These are phyloP conservation scores for Moesziomyces parantarcticus DNA, from an alignment of 1,284 basidiomycete genomes.

Conservation along the genomic window DNA sequence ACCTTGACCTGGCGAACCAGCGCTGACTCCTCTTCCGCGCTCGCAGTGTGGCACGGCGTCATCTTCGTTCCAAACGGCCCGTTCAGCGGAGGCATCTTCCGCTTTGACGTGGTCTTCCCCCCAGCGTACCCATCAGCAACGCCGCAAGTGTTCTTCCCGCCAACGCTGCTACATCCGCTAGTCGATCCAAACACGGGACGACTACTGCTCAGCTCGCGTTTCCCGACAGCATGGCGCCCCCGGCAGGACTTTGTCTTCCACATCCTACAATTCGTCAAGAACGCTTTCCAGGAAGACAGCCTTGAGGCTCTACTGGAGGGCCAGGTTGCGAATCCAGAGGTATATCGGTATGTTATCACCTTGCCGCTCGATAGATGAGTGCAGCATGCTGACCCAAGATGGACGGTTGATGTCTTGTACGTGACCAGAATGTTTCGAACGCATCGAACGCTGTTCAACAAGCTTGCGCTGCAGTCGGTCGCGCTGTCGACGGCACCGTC, in stretches of 20 bases:
- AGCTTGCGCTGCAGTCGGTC: slow-evolving; percentile 53
- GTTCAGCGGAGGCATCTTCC: slow-evolving; percentile 52
- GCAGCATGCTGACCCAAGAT: too few species aligned
- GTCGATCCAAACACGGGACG: slow-evolving; percentile 49
- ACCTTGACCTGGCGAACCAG: not conserved
- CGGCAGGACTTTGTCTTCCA: slow-evolving; percentile 38
- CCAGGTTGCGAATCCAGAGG: slow-evolving; percentile 39
- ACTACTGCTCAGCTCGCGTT: slow-evolving; percentile 27
- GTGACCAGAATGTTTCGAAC: slow-evolving; percentile 29
- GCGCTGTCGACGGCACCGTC: slow-evolving; percentile 43
- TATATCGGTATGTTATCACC: slow-evolving; percentile 17
- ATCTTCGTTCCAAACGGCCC: slow-evolving; percentile 50
- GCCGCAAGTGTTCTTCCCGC: slow-evolving; percentile 51
- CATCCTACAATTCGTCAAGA: slow-evolving; percentile 43
- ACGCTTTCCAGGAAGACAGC: slow-evolving; percentile 27
- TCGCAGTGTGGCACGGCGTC: slow-evolving; percentile 46
- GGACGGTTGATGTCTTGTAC: too few species aligned
- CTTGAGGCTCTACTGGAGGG: slow-evolving; percentile 40
- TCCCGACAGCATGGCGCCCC: slow-evolving; percentile 41
- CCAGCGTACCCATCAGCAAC: slow-evolving; percentile 32
- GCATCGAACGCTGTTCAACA: slow-evolving; percentile 47
- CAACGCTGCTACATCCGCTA: slow-evolving; percentile 51
- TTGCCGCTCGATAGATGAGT: too few species aligned
- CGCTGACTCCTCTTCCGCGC: not conserved
- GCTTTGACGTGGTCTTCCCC: slow-evolving; percentile 57